A percentile compares a stretch with the other conserved stretches of the same genome.
Conservation (phyloP, 208 protist species). For the Trypanosoma melophagium region DNA sequence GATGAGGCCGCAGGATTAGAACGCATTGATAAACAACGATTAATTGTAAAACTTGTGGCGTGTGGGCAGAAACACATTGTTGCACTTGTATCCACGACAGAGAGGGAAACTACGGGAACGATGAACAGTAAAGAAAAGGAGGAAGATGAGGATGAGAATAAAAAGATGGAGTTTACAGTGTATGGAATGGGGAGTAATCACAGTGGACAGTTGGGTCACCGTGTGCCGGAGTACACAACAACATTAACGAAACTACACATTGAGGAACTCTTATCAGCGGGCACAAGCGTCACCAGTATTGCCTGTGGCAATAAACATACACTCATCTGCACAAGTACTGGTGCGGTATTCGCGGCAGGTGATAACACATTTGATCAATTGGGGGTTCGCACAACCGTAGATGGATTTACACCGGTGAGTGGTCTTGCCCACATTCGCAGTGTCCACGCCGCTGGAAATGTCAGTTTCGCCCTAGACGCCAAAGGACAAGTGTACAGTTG, state of each 20-base stretch:
- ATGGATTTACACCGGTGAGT: constrained; percentile 47
- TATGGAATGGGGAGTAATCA: constrained; percentile 85
- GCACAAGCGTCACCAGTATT: constrained; percentile 28
- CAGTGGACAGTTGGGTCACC: constrained; percentile 63
- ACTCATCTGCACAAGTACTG: constrained; percentile 50
- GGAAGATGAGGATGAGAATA: too few species aligned
- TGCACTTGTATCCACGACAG: constrained; percentile 17
- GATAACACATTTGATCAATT: constrained; percentile 79
- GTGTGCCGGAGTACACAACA: constrained; percentile 60
- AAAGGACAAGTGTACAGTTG: constrained; percentile 71
- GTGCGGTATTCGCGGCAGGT: constrained; percentile 69
- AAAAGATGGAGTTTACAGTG: constrained; percentile 14
- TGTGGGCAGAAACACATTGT: constrained; percentile 67
- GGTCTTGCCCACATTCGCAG: constrained; percentile 51
- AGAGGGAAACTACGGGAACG: too few species aligned
- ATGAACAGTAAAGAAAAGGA: too few species aligned
- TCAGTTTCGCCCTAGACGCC: constrained; percentile 60
- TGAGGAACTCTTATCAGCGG: constrained; percentile 46
- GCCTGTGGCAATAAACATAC: constrained; percentile 71
- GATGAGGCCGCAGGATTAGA: neutral
- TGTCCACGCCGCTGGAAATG: constrained; percentile 63
- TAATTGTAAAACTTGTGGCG: constrained; percentile 43
- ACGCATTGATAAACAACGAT: constrained; percentile 22
- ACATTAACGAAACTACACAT: constrained; percentile 54
- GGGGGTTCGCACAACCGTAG: constrained; percentile 37